phyloP scores from a whole-genome alignment of 2,329 filamentous ascomycete genomes.

The Aspergillus sp. region DNA sequence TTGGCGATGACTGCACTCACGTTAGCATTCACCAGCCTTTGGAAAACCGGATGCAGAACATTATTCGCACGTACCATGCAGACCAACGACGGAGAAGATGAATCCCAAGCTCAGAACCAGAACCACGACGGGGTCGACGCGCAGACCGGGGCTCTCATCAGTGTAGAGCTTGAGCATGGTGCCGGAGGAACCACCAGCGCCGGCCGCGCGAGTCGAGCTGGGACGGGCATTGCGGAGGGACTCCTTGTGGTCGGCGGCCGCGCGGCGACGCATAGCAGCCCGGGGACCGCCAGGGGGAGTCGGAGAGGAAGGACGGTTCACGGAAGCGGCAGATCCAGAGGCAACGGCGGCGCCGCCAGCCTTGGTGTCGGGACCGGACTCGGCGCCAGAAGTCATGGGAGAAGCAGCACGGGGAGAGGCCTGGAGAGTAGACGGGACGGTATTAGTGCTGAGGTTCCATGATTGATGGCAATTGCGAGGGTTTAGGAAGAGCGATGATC shows the following conservation, averaged over 20 bases:
- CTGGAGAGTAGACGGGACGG: slow-evolving; percentile 16
- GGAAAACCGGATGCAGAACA: not conserved
- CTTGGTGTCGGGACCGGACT: slow-evolving; percentile 45
- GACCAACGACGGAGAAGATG: slow-evolving; percentile 96
- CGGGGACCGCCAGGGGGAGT: slow-evolving; percentile 89
- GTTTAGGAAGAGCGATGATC: not conserved
- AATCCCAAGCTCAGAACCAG: slow-evolving; percentile 95
- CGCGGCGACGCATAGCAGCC: slow-evolving; percentile 90
- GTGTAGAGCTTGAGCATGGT: slow-evolving; percentile 99
- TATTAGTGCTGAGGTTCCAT: slow-evolving; percentile 6
- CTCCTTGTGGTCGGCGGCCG: slow-evolving; percentile 95
- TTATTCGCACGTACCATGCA: slow-evolving; percentile 74
- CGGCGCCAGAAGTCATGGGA: slow-evolving; percentile 44
- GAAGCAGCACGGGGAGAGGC: slow-evolving; percentile 41
- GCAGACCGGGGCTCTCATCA: slow-evolving; percentile 93
- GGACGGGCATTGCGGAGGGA: slow-evolving; percentile 92
- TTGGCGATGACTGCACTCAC: slow-evolving; percentile 77
- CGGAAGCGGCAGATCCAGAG: slow-evolving; percentile 61
- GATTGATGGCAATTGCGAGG: slow-evolving; percentile 2
- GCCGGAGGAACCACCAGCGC: slow-evolving; percentile 92
- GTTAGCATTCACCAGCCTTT: slow-evolving; percentile 7
- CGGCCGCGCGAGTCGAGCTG: slow-evolving; percentile 86
- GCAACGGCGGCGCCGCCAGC: slow-evolving; percentile 42
- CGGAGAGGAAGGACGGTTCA: slow-evolving; percentile 78
- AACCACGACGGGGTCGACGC: slow-evolving; percentile 97